These are phyloP conservation scores for Farysia itapuensis DNA, from an alignment of 1,284 basidiomycete genomes.

Conservation along the genomic window DNA sequence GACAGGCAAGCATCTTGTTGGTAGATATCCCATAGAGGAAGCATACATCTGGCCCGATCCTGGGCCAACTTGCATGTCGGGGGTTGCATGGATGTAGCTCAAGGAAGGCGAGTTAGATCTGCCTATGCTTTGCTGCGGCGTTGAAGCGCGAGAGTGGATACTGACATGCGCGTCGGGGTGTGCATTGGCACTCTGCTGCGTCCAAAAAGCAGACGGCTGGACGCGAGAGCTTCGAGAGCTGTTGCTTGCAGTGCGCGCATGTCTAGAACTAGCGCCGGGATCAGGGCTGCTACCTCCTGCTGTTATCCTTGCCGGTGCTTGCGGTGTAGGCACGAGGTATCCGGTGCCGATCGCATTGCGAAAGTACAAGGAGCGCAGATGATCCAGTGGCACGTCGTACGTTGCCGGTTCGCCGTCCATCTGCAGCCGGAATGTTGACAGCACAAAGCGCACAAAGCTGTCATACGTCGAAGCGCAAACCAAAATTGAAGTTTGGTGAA, in stretches of 20 bases:
- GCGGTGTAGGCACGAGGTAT: slow-evolving; percentile 12
- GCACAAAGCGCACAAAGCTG: too few relatives aligned
- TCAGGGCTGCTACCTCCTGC: background rate
- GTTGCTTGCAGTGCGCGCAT: slow-evolving; percentile 16
- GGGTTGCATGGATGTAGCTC: slow-evolving; percentile 34
- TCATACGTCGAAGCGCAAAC: too few relatives aligned
- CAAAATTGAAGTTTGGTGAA: too few relatives aligned
- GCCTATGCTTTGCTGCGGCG: background rate
- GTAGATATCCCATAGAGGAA: slow-evolving; percentile 67
- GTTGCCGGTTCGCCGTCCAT: slow-evolving; percentile 10
- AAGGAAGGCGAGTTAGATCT: slow-evolving; percentile 2
- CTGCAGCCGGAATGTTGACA: too few relatives aligned
- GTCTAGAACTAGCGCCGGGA: background rate
- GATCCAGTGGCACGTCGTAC: slow-evolving; percentile 24
- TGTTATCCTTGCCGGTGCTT: background rate
- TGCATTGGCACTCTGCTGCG: slow-evolving; percentile 16
- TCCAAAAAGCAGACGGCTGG: slow-evolving; percentile 21
- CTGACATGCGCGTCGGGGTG: slow-evolving; percentile 30
- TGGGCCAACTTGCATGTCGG: background rate
- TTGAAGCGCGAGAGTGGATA: slow-evolving; percentile 18
- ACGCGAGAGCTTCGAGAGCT: slow-evolving; percentile 2
- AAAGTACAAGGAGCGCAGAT: slow-evolving; percentile 34
- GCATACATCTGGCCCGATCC: background rate
- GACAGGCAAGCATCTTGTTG: slow-evolving; percentile 80
- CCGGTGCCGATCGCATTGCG: slow-evolving; percentile 29